Evolutionary conservation across 768 basidiomycete genomes (phyloP), one percentile per base, ranked within the genome.

Genomic region (Hemileccinum rubropunctum): DNA sequence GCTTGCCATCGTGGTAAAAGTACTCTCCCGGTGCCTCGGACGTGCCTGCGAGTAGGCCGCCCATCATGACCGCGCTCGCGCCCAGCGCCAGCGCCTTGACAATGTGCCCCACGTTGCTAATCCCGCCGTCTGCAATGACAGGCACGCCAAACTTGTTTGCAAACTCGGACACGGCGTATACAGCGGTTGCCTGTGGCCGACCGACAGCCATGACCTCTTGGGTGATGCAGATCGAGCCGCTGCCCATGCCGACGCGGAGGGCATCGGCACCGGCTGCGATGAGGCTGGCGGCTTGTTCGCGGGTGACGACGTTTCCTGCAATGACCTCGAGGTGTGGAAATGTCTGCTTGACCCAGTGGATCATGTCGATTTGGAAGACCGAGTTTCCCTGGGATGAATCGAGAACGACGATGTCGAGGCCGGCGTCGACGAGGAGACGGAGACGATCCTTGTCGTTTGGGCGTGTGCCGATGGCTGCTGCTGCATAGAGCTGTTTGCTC

Each of bases 171-270:
- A 98, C 95, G 37, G 90, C 84, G 64, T 88, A 90, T n/a, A 98
- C 93, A n/a, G 95, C 95, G 0, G 94, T 94, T 2, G 95, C 97
- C 69, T 99, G 97, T 1, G 95, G 97, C 14, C 97, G 83, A 13
- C 97, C 97, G 45, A 98, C 95, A 10, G 97, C 97, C 91, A 98
- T 98, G 61, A 99, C 88, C 65, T 98, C 97, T 71, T 99, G 97
- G 6, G 97, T 99, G 72, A 99, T 99, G 68, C 97, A 99, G 64
- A 99, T 99, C 6, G 92, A 95, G 9, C 97, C 97, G 8, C 88
- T 91, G 33, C 97, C 97, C 97, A 99, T 99, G 36, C 97, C 97
- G 33, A 99, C 79, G 20, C 93, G 87, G 11, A 98, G 79, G n/a
- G 79, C 95, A 60, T 99, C 97, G 3, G 95, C 97, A 37, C 97